These are phyloP conservation scores for Sporothrix pseudoabietina DNA, from an alignment of 2,329 filamentous ascomycete species.

Conservation along the genomic window DNA sequence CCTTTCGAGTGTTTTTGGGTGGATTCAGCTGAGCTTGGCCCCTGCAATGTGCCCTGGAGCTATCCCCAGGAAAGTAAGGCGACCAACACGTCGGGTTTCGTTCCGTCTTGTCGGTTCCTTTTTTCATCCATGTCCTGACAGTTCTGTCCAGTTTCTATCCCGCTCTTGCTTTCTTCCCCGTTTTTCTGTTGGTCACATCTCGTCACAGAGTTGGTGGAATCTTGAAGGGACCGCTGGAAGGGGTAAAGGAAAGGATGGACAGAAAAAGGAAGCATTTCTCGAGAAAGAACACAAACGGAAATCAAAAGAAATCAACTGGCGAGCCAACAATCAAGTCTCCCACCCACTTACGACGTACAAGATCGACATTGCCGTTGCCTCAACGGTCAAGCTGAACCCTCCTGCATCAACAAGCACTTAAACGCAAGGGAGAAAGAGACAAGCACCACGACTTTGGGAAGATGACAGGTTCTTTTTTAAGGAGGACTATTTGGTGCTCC, in stretches of 20 bases:
- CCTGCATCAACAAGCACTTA: neutral
- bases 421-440: conserved; percentile 10
- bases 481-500: neutral
- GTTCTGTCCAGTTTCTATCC: neutral
- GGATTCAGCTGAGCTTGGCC: neutral
- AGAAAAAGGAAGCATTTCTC: neutral
- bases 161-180: neutral
- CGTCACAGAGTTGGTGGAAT: neutral
- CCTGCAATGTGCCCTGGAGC: neutral
- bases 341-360: neutral
- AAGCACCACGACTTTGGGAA: neutral
- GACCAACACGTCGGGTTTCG: neutral
- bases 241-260: neutral
- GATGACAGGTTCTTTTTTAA: neutral
- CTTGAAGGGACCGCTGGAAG: neutral
- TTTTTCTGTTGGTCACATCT: neutral
- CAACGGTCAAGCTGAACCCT: conserved; percentile 14
- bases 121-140: neutral
- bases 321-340: neutral
- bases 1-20: neutral
- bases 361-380: conserved; percentile 24
- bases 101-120: neutral
- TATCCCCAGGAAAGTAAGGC: neutral
- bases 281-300: conserved; percentile 5
- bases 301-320: neutral